These are phyloP conservation scores for Clausena lansium DNA, from an alignment of 345 rosid species.

Conservation along the genomic window DNA sequence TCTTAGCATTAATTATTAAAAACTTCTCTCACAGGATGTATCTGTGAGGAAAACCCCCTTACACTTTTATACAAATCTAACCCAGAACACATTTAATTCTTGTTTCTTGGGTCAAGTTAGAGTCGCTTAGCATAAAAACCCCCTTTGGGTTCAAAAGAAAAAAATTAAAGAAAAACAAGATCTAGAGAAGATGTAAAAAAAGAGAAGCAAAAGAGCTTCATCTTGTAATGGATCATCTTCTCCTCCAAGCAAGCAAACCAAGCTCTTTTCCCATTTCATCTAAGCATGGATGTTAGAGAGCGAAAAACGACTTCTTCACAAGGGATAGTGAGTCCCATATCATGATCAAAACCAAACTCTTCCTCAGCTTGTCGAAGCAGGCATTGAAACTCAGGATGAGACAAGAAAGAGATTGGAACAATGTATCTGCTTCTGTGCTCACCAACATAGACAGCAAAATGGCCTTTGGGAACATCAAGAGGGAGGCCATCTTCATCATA, in stretches of 20 bases:
- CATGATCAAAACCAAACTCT: constrained; percentile 89
- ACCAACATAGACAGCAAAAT: constrained; percentile 90
- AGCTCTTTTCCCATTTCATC: constrained; percentile 28
- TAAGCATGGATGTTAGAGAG: constrained; percentile 72
- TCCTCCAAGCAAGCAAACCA: constrained; percentile 23
- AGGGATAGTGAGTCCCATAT: constrained; percentile 94
- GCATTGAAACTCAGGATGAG: constrained; percentile 71
- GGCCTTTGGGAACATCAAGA: constrained; percentile 92
- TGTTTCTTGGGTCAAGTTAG: constrained; percentile 36
- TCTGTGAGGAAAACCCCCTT: constrained; percentile 62
- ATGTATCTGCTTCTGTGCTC: constrained; percentile 73
- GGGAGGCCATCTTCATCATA: constrained; percentile 58
- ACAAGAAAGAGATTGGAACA: constrained; percentile 80
- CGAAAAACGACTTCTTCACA: constrained; percentile 91
- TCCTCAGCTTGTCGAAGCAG: constrained; percentile 86
- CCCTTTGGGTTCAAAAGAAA: constrained; percentile 24
- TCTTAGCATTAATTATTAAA: constrained; percentile 21
- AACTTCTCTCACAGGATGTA: constrained; percentile 56
- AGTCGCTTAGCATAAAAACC: constrained; percentile 33
- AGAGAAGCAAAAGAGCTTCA: constrained; percentile 35
- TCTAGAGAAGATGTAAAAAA: constrained; percentile 36
- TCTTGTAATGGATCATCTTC: constrained; percentile 45
- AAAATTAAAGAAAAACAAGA: neutral
- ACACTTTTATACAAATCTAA: constrained; percentile 42
- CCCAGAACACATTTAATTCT: constrained; percentile 20